These are phyloP conservation scores for Circinella minor DNA, from an alignment of 371 early-diverging fungal species.

Conservation along the genomic window DNA sequence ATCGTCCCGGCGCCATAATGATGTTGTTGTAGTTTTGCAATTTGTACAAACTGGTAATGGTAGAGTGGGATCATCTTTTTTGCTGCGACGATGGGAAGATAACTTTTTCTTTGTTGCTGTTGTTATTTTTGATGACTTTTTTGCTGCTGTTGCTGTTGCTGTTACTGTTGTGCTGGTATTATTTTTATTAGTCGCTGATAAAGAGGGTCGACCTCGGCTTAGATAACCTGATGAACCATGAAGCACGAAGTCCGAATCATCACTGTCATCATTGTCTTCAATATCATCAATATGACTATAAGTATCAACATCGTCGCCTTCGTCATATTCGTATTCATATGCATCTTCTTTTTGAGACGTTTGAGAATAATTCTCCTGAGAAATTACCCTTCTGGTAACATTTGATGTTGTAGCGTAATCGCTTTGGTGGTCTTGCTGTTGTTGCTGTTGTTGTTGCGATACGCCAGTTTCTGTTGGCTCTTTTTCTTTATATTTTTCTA, in stretches of 20 bases:
- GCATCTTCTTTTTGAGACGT: neutral
- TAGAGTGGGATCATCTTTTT: slow-evolving; percentile 1
- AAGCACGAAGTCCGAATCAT: slow-evolving; percentile 10
- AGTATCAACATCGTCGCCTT: neutral
- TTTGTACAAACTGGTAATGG: slow-evolving; percentile 74
- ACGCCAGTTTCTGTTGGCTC: neutral
- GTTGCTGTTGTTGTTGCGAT: neutral
- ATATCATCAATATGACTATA: neutral
- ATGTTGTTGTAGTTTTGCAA: slow-evolving; percentile 91
- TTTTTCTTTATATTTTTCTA: neutral
- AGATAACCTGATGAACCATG: no score
- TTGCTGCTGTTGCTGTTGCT: neutral
- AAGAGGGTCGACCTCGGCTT: no score
- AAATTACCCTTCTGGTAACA: no score
- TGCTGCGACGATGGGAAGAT: neutral
- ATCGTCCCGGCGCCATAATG: slow-evolving; percentile 94
- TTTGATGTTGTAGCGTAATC: no score
- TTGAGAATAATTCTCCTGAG: no score
- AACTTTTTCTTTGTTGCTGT: neutral
- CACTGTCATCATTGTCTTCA: slow-evolving; percentile 6
- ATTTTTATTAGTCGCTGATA: no score
- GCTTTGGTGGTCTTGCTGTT: neutral
- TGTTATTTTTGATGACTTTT: neutral
- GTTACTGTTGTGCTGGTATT: neutral
- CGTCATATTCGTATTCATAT: neutral